A percentile compares a stretch with the other conserved stretches of the same genome.
Evolutionary conservation across 306 rosid species (phyloP).

Genomic region (Pterocarpus macrocarpus): DNA sequence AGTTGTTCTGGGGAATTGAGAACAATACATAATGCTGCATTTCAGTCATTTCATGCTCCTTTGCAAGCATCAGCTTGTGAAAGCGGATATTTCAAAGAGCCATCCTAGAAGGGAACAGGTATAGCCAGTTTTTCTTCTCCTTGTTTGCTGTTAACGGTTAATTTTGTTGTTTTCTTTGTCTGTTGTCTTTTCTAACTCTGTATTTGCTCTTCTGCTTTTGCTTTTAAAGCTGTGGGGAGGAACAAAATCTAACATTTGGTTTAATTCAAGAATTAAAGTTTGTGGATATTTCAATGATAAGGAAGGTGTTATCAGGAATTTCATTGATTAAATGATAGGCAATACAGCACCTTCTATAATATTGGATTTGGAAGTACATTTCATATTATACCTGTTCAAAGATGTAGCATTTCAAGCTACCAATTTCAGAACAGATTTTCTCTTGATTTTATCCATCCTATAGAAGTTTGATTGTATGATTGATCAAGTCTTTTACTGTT

Average conservation of each 20-base stretch:
- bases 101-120: constrained; percentile 39
- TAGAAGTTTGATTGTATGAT: constrained; percentile 9
- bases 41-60: constrained; percentile 38
- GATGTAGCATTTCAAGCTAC: constrained; percentile 13
- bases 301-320: neutral
- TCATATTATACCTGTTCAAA: neutral
- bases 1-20: constrained; percentile 42
- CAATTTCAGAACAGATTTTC: constrained; percentile 24
- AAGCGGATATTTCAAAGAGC: constrained; percentile 38
- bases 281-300: neutral
- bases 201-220: constrained; percentile 21
- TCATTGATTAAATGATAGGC: constrained; percentile 26
- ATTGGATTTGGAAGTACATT: neutral
- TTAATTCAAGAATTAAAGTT: constrained; percentile 1
- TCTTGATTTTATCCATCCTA: constrained; percentile 9
- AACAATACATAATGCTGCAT: constrained; percentile 33
- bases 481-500: constrained; percentile 7
- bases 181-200: constrained; percentile 30
- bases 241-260: neutral
- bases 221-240: constrained; percentile 1
- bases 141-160: constrained; percentile 7
- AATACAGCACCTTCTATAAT: neutral
- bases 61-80: constrained; percentile 42
- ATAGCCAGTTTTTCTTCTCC: constrained; percentile 17
- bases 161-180: constrained; percentile 10